These are phyloP conservation scores for Daldinia sp. DNA, from an alignment of 2,329 filamentous ascomycete species.

Conservation along the genomic window DNA sequence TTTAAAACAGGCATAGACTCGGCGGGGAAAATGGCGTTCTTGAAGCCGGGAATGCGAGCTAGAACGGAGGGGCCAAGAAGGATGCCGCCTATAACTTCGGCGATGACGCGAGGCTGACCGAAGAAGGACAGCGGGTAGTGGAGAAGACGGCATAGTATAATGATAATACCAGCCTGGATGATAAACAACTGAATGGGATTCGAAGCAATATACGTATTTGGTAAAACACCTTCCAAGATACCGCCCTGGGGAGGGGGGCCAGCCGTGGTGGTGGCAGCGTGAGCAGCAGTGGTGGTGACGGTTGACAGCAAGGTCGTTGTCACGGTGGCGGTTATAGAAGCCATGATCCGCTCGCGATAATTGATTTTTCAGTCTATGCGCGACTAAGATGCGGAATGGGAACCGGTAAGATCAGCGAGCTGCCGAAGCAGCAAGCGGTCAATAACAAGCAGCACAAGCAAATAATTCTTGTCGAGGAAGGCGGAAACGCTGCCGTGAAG, in stretches of 20 bases:
- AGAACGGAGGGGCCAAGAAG: slow-evolving; percentile 80
- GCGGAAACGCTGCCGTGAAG: neutral
- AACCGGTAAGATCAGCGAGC: slow-evolving; percentile 28
- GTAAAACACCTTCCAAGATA: slow-evolving; percentile 77
- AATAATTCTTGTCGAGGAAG: neutral
- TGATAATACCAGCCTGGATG: slow-evolving; percentile 80
- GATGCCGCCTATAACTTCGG: slow-evolving; percentile 81
- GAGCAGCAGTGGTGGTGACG: slow-evolving; percentile 44
- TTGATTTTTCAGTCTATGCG: slow-evolving; percentile 18
- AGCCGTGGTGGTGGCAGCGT: slow-evolving; percentile 50
- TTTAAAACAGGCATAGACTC: slow-evolving; percentile 75
- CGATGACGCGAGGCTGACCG: slow-evolving; percentile 80
- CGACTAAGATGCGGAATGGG: slow-evolving; percentile 26
- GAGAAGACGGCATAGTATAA: slow-evolving; percentile 77
- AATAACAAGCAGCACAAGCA: neutral
- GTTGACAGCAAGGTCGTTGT: slow-evolving; percentile 43
- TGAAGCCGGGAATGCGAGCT: slow-evolving; percentile 78
- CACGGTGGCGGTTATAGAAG: slow-evolving; percentile 42
- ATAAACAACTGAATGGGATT: slow-evolving; percentile 83
- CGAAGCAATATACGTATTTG: slow-evolving; percentile 74
- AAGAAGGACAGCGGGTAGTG: slow-evolving; percentile 79
- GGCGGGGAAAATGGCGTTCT: slow-evolving; percentile 73
- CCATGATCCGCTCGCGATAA: slow-evolving; percentile 33
- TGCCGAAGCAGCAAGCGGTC: slow-evolving; percentile 22
- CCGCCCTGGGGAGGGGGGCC: slow-evolving; percentile 64